phyloP scores from a whole-genome alignment of 2,329 filamentous ascomycete species.

The Ambrosiella xylebori region DNA sequence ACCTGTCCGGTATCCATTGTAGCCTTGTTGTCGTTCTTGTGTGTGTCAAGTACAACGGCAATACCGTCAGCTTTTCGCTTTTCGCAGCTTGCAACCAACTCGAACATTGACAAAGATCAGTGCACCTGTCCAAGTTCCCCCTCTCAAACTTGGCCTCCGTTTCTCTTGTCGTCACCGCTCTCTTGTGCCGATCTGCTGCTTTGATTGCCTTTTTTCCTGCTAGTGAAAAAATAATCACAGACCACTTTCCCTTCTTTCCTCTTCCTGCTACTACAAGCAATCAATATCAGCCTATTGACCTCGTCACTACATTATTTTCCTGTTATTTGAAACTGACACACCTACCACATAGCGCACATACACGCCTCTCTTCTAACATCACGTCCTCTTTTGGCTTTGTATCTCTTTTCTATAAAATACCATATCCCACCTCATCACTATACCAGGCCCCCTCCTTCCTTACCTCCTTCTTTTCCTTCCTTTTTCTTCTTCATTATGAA shows the following conservation, averaged over 20 bases:
- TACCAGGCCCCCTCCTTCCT: constrained; percentile 2
- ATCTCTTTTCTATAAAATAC: constrained; percentile 9
- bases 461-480: constrained; percentile 13
- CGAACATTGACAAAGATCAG: not conserved
- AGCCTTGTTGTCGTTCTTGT: not conserved
- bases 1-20: not conserved
- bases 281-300: not conserved
- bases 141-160: not conserved
- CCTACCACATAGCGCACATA: not conserved
- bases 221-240: not conserved
- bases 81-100: not conserved
- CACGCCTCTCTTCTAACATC: not conserved
- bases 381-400: not conserved
- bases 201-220: not conserved
- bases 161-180: not conserved
- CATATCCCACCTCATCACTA: not conserved
- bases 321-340: not conserved
- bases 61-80: not conserved
- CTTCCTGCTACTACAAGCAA: not conserved
- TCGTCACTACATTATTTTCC: not conserved
- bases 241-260: not conserved
- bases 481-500: constrained; percentile 29
- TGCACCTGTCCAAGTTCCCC: not conserved
- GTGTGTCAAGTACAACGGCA: not conserved
- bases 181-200: not conserved